Conservation (phyloP, 2,329 filamentous ascomycete species). For the Dendryphion nanum region DNA sequence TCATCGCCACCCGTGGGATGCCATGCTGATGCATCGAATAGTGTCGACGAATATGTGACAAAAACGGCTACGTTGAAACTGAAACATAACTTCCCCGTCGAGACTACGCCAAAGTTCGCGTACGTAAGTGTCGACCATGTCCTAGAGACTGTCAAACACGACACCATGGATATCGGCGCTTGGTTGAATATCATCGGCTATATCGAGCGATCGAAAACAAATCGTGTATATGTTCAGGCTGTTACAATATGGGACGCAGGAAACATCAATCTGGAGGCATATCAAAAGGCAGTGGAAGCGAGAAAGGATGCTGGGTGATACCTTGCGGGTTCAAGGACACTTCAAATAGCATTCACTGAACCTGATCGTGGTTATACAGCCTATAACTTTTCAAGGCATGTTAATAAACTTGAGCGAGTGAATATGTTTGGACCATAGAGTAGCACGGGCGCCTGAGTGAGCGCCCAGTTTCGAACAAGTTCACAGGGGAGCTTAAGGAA, state of each 20-base stretch:
- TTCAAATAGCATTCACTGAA: too few relatives aligned
- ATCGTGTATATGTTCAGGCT: conserved; percentile 62
- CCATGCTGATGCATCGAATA: conserved; percentile 33
- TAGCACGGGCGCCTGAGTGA: too few relatives aligned
- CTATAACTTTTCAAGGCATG: not conserved
- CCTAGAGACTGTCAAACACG: conserved; percentile 61
- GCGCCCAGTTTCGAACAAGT: not conserved
- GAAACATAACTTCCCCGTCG: conserved; percentile 62
- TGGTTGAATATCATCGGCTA: conserved; percentile 93
- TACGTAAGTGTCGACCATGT: conserved; percentile 71
- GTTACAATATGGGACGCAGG: conserved; percentile 76
- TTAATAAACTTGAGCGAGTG: not conserved
- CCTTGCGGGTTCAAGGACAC: too few relatives aligned
- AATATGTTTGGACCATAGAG: not conserved
- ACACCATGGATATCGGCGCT: conserved; percentile 68
- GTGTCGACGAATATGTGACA: conserved; percentile 59
- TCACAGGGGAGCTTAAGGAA: too few relatives aligned
- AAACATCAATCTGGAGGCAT: conserved; percentile 67
- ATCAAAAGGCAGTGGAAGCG: conserved; percentile 57
- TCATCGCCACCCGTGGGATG: conserved; percentile 2
- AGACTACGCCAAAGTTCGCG: conserved; percentile 45
- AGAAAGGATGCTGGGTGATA: conserved; percentile 4
- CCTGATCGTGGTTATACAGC: too few relatives aligned
- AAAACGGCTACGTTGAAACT: conserved; percentile 63
- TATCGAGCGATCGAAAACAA: conserved; percentile 42